phyloP scores from a whole-genome alignment of 2,329 filamentous ascomycete genomes.

The Aaosphaeria pasadenensis region DNA sequence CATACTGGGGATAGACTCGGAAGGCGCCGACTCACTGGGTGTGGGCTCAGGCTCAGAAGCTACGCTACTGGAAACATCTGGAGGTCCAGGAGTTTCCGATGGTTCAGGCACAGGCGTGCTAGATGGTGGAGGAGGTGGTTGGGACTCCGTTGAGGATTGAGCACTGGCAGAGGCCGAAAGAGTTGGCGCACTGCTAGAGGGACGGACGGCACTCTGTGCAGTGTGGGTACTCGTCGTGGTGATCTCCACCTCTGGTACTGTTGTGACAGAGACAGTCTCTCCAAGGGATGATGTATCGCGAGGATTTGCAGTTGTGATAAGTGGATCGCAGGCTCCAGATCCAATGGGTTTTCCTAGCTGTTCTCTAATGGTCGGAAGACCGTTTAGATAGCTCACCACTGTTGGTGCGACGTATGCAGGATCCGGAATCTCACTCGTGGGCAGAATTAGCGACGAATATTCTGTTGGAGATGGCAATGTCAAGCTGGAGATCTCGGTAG shows the following conservation, averaged over 20 bases:
- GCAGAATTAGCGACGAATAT: constrained; percentile 22
- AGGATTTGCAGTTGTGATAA: constrained; percentile 9
- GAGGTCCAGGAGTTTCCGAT: no score
- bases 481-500: constrained; percentile 12
- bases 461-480: constrained; percentile 24
- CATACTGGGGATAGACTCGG: no score
- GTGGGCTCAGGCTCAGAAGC: no score
- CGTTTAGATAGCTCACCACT: constrained; percentile 30
- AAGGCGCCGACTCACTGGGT: no score
- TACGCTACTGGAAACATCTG: no score
- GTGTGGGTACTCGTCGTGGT: constrained; percentile 5
- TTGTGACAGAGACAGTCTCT: constrained; percentile 5
- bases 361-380: constrained; percentile 20
- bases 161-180: no score
- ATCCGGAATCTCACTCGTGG: constrained; percentile 16
- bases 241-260: not conserved
- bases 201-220: constrained; percentile 2
- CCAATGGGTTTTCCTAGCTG: constrained; percentile 29
- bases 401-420: constrained; percentile 18
- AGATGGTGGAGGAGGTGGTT: constrained; percentile 1
- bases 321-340: constrained; percentile 29
- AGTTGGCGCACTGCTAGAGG: not conserved
- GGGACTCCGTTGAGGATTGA: no score
- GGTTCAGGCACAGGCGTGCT: no score
- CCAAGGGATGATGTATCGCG: constrained; percentile 6